A percentile compares a stretch with the other conserved stretches of the same genome.
Conservation (phyloP, 2,329 filamentous ascomycete species). For the Fusarium liriodendri region DNA sequence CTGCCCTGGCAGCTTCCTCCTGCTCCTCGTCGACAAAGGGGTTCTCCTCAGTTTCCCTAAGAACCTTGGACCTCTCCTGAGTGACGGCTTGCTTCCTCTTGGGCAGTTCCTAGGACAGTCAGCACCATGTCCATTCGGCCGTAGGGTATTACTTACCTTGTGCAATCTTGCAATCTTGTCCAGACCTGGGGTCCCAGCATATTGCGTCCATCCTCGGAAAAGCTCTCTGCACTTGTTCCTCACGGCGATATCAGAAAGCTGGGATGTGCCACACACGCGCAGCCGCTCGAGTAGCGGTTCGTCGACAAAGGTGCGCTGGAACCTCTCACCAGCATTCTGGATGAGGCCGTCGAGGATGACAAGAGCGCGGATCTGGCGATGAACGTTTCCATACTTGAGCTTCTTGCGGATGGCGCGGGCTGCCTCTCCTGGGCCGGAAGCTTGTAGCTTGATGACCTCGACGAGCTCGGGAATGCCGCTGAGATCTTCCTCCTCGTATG, state of each 20-base stretch:
- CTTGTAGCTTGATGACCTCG: slow-evolving; percentile 91
- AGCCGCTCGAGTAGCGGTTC: slow-evolving; percentile 92
- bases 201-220: slow-evolving; percentile 90
- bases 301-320: slow-evolving; percentile 89
- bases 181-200: slow-evolving; percentile 83
- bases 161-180: slow-evolving; percentile 84
- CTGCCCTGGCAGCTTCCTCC: slow-evolving; percentile 53
- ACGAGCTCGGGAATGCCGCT: slow-evolving; percentile 94
- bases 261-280: slow-evolving; percentile 86
- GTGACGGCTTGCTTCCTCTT: slow-evolving; percentile 77
- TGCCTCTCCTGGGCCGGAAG: slow-evolving; percentile 86
- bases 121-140: slow-evolving; percentile 5
- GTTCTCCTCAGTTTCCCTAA: slow-evolving; percentile 82
- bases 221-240: slow-evolving; percentile 87
- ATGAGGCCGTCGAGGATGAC: slow-evolving; percentile 92
- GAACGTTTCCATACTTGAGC: slow-evolving; percentile 96
- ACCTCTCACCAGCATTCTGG: slow-evolving; percentile 89
- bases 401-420: slow-evolving; percentile 96
- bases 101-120: slow-evolving; percentile 66
- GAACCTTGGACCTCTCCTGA: slow-evolving; percentile 83
- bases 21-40: slow-evolving; percentile 77
- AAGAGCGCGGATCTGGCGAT: slow-evolving; percentile 89
- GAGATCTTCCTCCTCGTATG: slow-evolving; percentile 90
- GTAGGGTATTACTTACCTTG: slow-evolving; percentile 55
- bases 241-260: slow-evolving; percentile 87